Conservation (phyloP, 2,329 filamentous ascomycete genomes). For the Coniella vitis region DNA sequence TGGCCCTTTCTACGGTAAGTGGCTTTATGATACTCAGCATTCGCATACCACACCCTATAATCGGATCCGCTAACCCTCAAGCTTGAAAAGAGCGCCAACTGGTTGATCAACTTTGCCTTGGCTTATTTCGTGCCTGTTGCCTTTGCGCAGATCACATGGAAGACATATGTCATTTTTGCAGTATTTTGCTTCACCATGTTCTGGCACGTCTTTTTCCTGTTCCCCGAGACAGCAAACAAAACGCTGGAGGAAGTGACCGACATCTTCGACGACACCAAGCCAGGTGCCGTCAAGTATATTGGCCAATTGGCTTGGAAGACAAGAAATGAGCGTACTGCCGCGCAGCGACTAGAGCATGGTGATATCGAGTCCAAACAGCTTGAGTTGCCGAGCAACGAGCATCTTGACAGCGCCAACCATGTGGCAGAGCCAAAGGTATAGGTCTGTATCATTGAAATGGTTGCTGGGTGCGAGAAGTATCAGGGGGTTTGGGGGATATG, state of each 20-base stretch:
- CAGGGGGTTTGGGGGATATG: no score
- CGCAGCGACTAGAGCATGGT: slow-evolving; percentile 26
- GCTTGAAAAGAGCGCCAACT: no score
- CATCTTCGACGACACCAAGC: slow-evolving; percentile 29
- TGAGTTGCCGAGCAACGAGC: background rate
- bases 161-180: slow-evolving; percentile 28
- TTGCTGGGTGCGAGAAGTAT: no score
- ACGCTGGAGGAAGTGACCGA: slow-evolving; percentile 27
- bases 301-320: slow-evolving; percentile 38
- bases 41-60: no score
- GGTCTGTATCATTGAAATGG: no score
- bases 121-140: slow-evolving; percentile 32
- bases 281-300: slow-evolving; percentile 30
- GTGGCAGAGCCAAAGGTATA: no score
- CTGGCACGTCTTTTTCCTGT: slow-evolving; percentile 27
- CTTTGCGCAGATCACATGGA: slow-evolving; percentile 32
- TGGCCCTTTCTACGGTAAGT: slow-evolving; percentile 27
- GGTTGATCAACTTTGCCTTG: slow-evolving; percentile 35
- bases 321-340: slow-evolving; percentile 27
- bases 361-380: slow-evolving; percentile 28
- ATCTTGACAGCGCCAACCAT: background rate
- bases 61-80: no score
- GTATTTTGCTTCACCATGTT: slow-evolving; percentile 28
- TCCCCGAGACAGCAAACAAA: slow-evolving; percentile 31
- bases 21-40: no score